phyloP scores from a whole-genome alignment of 768 basidiomycete genomes.

The Albatrellus ellisii region DNA sequence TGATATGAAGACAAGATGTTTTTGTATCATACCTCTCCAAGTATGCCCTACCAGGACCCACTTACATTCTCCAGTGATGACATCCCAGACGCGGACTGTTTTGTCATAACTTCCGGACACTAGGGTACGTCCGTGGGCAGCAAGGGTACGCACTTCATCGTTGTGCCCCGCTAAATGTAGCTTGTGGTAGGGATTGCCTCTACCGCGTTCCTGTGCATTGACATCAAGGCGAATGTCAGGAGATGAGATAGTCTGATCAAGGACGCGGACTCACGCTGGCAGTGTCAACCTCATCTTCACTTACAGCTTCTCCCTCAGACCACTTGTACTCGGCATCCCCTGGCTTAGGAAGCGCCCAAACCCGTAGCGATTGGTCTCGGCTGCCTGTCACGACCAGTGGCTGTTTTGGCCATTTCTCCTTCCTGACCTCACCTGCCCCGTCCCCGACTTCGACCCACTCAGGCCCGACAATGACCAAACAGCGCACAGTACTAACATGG shows the following conservation, averaged over 20 bases:
- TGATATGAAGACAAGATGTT: constrained; percentile 2
- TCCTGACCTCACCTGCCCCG: constrained; percentile 44
- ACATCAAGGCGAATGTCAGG: too few species aligned
- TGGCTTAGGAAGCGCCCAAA: constrained; percentile 55
- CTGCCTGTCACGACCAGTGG: constrained; percentile 64
- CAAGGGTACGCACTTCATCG: constrained; percentile 81
- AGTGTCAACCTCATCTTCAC: constrained; percentile 45
- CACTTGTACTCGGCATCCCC: constrained; percentile 67
- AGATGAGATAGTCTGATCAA: too few species aligned
- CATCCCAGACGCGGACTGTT: constrained; percentile 92
- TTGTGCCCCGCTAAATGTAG: constrained; percentile 79
- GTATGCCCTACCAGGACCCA: constrained; percentile 79
- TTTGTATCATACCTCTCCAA: constrained; percentile 67
- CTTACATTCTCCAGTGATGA: constrained; percentile 67
- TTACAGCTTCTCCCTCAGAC: constrained; percentile 48
- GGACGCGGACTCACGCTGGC: constrained; percentile 30
- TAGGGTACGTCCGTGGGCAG: constrained; percentile 76
- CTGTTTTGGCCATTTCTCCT: constrained; percentile 63
- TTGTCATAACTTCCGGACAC: constrained; percentile 96
- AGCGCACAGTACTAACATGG: constrained; percentile 92
- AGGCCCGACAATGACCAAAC: constrained; percentile 91
- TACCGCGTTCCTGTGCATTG: constrained; percentile 47
- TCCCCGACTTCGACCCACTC: constrained; percentile 68
- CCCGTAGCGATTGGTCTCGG: constrained; percentile 48
- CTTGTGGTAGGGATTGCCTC: constrained; percentile 82